Conservation (phyloP, 257 asterid genomes). For the Craterostigma plantagineum region DNA sequence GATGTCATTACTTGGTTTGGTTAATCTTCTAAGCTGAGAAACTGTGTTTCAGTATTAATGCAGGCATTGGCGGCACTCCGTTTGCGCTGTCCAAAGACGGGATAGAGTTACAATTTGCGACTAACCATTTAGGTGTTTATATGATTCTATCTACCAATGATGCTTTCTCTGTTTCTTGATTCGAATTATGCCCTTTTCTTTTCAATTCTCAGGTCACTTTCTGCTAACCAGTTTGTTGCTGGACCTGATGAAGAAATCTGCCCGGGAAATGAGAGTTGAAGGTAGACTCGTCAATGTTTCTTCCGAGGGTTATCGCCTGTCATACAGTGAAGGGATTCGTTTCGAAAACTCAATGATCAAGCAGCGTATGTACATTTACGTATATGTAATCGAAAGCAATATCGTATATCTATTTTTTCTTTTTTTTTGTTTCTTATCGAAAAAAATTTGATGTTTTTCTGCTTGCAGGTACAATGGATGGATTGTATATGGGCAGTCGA, state of each 20-base stretch:
- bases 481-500: constrained; percentile 75
- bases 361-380: constrained; percentile 35
- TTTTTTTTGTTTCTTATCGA: background rate
- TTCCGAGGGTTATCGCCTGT: constrained; percentile 37
- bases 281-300: constrained; percentile 83
- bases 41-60: constrained; percentile 55
- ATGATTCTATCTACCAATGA: constrained; percentile 5
- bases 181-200: no score
- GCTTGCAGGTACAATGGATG: constrained; percentile 31
- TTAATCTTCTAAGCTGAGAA: constrained; percentile 2
- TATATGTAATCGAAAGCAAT: background rate
- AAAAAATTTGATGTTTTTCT: background rate
- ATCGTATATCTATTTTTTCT: background rate
- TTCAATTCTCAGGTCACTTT: constrained; percentile 89
- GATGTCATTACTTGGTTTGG: background rate
- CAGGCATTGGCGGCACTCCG: constrained; percentile 70
- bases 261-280: constrained; percentile 35
- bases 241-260: constrained; percentile 70
- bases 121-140: constrained; percentile 78
- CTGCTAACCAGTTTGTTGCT: constrained; percentile 51
- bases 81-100: constrained; percentile 62
- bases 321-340: constrained; percentile 53
- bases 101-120: constrained; percentile 76
- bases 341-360: constrained; percentile 42
- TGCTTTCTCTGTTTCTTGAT: no score